Evolutionary conservation across 306 rosid species (phyloP), one percentile per base, ranked within the genome.

Genomic region (Morella rubra): DNA sequence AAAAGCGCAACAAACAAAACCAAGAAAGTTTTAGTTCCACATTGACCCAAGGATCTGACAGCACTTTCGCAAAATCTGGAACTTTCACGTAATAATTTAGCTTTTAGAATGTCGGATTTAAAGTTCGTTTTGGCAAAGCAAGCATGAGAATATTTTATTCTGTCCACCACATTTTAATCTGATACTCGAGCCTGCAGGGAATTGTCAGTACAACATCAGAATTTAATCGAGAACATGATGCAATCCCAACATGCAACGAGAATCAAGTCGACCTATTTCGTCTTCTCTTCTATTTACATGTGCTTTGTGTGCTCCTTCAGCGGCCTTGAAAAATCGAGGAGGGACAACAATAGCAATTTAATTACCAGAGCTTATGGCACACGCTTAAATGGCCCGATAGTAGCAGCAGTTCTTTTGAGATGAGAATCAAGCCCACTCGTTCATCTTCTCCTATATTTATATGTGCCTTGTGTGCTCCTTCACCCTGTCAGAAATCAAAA

Each of bases 201-300:
- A 80, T 76, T 18, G 49, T 73, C 19, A 41, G 46, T 54, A 71
- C 22, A 80, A 32, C 22, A 20, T 19, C 13, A 53, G 78, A 74
- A 79, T 85, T 62, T 76, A 54, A 71, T 69, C 46, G 66, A 73
- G 81, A 83, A 86, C 58, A 81, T 10, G 75, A 71, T 77, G 15
- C 83, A 69, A 42, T 12, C 18, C 16, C 73, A 49, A 67, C 78
- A 71, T 81, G 90, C 81, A 56, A 60, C 50, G 58, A 64, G 89
- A 87, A 81, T 81, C 84, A 82, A 76, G 68, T 58, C 32, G 64
- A 77, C 44, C 16, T 15, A 45, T 37, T 76, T 77, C 70, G 56
- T 62, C 74, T 13, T 37, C 83, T 53, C 55, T 73, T 84, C 78
- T 79, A 65, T 73, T 9, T 73, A 72, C 10, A 42, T 49, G 54